Base-by-base conservation (phyloP, 1,284 basidiomycete species). In the Ceraceosorus bombacis region DNA sequence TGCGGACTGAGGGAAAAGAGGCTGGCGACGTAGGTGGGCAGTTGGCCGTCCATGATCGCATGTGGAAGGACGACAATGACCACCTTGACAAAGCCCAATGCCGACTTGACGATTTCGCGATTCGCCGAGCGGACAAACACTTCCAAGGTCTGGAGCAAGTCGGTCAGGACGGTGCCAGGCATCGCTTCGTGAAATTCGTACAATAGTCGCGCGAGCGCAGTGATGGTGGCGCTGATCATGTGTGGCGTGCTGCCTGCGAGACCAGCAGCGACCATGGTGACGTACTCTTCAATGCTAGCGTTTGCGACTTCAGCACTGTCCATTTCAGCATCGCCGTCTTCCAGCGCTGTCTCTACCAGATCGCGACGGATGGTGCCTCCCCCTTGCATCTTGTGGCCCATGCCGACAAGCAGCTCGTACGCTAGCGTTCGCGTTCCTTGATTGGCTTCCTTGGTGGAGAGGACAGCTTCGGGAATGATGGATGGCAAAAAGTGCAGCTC, bases 391-490 rank as follows among this genome's bases (percentile, higher is more conserved):
- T 93, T 96, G 72, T 83, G 82, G 7, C 89, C 95, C 89, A 99
- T 94, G 17, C 84, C 83, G 2, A 98, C 85, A 51, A 98, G 83
- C 53, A 96, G 80, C 46, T 93, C 90, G 76, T 94, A 99, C 1
- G 93, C 93, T 7, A 87, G 89, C 62, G 83, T 84, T 54, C 95
- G 84, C 0, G 91, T 88, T 70, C 90, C 90, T 77, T 94, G 91
- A 43, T 95, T 96, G 6, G 92, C 89, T 78, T 98, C 95, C 78
- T 98, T 99, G 38, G 93, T 97, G 1, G 90, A 93, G n/a, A 99
- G 81, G 4, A 97, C 88, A 12, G 90, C 91, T 80, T 99, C 95
- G 0, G 94, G 90, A 54, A 98, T 88, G 54, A 98, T 81, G 2
- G 87, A 86, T 2, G 91, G 89, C 53, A 99, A 85, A 55, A 93